Conservation (phyloP, 2,329 filamentous ascomycete species). For the Alternaria alternata region DNA sequence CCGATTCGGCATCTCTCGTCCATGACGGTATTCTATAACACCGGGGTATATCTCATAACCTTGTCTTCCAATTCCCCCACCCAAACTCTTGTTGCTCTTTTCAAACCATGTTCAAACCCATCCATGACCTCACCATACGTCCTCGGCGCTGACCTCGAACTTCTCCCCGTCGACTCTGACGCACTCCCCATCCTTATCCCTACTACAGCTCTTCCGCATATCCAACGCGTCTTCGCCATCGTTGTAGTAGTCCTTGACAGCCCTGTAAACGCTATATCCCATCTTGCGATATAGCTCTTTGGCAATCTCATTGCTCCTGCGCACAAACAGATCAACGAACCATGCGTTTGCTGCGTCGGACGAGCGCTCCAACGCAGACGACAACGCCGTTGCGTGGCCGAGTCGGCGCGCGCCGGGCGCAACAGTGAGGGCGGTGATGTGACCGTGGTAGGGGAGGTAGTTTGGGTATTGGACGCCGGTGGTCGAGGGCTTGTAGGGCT, state of each 20-base stretch:
- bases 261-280: conserved; percentile 87
- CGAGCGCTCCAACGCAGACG: conserved; percentile 79
- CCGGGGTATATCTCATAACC: background rate
- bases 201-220: conserved; percentile 90
- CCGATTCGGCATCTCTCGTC: background rate
- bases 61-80: background rate
- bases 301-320: conserved; percentile 85
- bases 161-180: conserved; percentile 82
- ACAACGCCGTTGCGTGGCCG: conserved; percentile 85
- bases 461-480: conserved; percentile 58
- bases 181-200: conserved; percentile 79
- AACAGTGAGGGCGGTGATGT: conserved; percentile 95
- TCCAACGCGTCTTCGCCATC: conserved; percentile 96
- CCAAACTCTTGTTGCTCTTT: background rate
- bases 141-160: conserved; percentile 78
- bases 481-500: conserved; percentile 69
- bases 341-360: conserved; percentile 85
- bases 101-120: background rate
- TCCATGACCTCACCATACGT: conserved; percentile 73
- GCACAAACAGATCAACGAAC: conserved; percentile 96
- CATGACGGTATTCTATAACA: background rate
- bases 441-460: conserved; percentile 98
- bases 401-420: conserved; percentile 84
- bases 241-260: conserved; percentile 91
- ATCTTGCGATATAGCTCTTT: conserved; percentile 89